Base-by-base conservation (phyloP, 2,329 filamentous ascomycete genomes). In the Delphinella strobiligena region DNA sequence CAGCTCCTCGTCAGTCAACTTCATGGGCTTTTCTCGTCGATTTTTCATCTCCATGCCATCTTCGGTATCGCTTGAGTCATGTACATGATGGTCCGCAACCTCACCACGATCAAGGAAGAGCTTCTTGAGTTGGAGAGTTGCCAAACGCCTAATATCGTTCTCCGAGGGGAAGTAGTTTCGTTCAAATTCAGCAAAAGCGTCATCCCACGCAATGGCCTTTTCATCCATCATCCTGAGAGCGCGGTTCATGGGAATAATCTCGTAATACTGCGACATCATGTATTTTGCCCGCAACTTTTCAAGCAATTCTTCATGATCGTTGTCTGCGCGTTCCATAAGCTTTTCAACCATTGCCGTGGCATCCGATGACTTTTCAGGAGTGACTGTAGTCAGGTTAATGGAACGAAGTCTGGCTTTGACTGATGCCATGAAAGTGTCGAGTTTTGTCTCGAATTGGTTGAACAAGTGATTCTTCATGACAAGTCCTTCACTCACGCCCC, bases 401-500 rank as follows among this genome's bases (percentile, higher is more conserved):
- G 83, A 82, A 55, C 82, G 82, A 42, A 98, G 72, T 38, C 91
- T 76, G 9, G 78, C 74, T 54, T 81, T 84, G 38, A 98, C 85
- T 1, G 89, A 94, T 15, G 74, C 62, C 69, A 94, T 94, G 63
- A 95, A 98, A 16, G 80, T 78, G 47, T 77, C 78, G 63, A 94
- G 80, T 27, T 86, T 78, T 38, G 86, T 79, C 54, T 94, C 84
- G 45, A 82, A 82, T 54, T 80, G 82, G 16, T 68, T 70, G 55
- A 84, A 98, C 22, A 94, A 78, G 17, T 94, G 86, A 51, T 98
- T 98, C 60, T 94, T 94, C 51, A 98, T 72, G 48, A 74, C 82
- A 36, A 98, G 64, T 55, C 98, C 91, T 47, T 93, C 83, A 49
- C 94, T 89, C 18, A 98, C 91, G 59, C 95, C 96, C 89, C 93